A percentile compares a stretch with the other conserved stretches of the same genome.
These are phyloP conservation scores for Spinellus fusiger DNA, from an alignment of 192 early-diverging fungal genomes.

Conservation along the genomic window DNA sequence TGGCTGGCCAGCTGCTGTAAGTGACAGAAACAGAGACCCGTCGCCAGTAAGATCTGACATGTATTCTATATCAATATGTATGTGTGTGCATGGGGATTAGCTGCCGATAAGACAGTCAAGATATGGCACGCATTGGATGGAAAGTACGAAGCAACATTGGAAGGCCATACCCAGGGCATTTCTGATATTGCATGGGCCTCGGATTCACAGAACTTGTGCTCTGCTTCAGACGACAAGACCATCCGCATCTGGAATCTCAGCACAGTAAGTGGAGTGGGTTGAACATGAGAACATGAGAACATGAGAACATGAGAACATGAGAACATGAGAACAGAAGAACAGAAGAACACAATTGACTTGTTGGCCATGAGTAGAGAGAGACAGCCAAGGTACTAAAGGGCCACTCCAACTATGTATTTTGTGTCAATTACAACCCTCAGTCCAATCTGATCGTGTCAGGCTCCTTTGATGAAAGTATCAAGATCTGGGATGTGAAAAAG, in stretches of 20 bases:
- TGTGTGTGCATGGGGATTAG: constrained; percentile 29
- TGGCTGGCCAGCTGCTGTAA: constrained; percentile 90
- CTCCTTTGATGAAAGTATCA: constrained; percentile 94
- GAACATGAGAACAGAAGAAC: background rate
- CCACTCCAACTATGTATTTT: constrained; percentile 96
- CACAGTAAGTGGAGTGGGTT: constrained; percentile 52
- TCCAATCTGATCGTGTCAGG: constrained; percentile 93
- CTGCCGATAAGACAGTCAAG: constrained; percentile 92
- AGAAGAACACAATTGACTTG: background rate
- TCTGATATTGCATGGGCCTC: constrained; percentile 96
- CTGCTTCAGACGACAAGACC: constrained; percentile 92
- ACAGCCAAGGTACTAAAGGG: constrained; percentile 77
- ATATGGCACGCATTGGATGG: constrained; percentile 90
- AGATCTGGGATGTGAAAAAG: constrained; percentile 92
- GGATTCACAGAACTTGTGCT: constrained; percentile 83
- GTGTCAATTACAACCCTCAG: constrained; percentile 94
- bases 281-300: background rate
- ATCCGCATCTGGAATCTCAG: constrained; percentile 89
- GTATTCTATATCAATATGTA: background rate
- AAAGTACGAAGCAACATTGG: constrained; percentile 75
- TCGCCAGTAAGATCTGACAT: background rate
- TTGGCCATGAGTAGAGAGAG: constrained; percentile 36
- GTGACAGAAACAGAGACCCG: constrained; percentile 13
- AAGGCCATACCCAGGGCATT: constrained; percentile 88
- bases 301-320: background rate